Evolutionary conservation across 176 grass and related monocot genomes (phyloP).

Genomic region (barley (Hordeum vulgare)): DNA sequence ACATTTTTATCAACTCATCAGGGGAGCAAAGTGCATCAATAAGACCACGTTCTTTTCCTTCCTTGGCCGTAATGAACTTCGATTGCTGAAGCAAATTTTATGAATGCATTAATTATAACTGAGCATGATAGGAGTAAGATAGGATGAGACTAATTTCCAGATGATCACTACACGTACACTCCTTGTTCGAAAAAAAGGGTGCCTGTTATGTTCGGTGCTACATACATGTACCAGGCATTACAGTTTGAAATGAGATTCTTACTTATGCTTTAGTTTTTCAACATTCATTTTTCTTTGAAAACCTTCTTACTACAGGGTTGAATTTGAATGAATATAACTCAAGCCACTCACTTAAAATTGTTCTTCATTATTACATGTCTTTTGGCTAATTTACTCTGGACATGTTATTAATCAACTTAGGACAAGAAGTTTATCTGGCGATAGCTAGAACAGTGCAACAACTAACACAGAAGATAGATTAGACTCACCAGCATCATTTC

Average conservation of each 20-base stretch:
- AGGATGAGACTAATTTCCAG: neutral
- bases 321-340: constrained; percentile 8
- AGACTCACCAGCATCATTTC: constrained; percentile 96
- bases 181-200: neutral
- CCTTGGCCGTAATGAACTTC: constrained; percentile 64
- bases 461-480: constrained; percentile 18
- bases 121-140: neutral
- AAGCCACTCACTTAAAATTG: neutral
- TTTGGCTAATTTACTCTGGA: neutral
- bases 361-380: neutral
- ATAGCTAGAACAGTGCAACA: neutral
- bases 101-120: neutral
- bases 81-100: constrained; percentile 55
- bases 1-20: constrained; percentile 67
- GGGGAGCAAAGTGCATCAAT: constrained; percentile 67
- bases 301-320: neutral
- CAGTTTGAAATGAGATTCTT: neutral
- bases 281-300: neutral
- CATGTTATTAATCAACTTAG: neutral
- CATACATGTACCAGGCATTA: neutral
- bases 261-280: neutral
- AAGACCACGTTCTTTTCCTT: constrained; percentile 84
- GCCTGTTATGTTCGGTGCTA: neutral
- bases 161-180: neutral
- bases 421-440: neutral